phyloP scores from a whole-genome alignment of 1,139 yeast genomes.

The Kodamaea anthophila region DNA sequence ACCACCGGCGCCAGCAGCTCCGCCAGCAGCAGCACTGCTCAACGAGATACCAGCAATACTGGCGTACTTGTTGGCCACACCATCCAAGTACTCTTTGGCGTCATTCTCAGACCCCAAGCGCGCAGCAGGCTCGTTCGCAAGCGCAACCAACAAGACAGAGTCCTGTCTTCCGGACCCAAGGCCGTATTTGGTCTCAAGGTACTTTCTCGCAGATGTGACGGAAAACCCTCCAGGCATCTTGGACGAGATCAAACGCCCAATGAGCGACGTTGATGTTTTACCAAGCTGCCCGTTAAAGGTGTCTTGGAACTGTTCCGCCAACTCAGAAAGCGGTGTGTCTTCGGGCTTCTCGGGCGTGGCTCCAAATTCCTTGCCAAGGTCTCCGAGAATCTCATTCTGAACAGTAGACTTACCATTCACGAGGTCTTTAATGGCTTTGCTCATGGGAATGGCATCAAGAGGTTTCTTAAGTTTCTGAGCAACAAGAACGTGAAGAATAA shows the following conservation, averaged over 20 bases:
- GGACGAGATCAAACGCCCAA: constrained; percentile 87
- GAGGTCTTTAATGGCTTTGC: constrained; percentile 91
- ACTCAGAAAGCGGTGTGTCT: constrained; percentile 91
- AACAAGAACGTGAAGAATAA: constrained; percentile 81
- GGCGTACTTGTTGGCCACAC: constrained; percentile 80
- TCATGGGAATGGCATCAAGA: constrained; percentile 75
- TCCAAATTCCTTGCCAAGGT: constrained; percentile 95
- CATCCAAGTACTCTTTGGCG: constrained; percentile 84
- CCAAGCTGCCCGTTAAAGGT: constrained; percentile 84
- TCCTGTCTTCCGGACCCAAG: constrained; percentile 93
- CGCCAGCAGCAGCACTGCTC: constrained; percentile 54
- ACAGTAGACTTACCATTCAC: constrained; percentile 98
- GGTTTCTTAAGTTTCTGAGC: constrained; percentile 94
- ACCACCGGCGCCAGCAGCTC: constrained; percentile 46
- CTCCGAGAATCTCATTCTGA: constrained; percentile 97
- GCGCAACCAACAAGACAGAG: constrained; percentile 72
- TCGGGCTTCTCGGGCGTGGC: constrained; percentile 98
- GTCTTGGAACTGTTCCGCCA: constrained; percentile 93
- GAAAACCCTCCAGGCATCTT: constrained; percentile 99
- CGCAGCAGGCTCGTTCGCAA: constrained; percentile 84
- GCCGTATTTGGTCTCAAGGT: constrained; percentile 87
- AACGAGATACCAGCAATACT: constrained; percentile 72
- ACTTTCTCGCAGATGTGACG: constrained; percentile 83
- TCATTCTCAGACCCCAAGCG: constrained; percentile 84
- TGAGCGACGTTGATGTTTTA: constrained; percentile 82